Conservation (phyloP, 345 rosid genomes). For the Psidium guajava region DNA sequence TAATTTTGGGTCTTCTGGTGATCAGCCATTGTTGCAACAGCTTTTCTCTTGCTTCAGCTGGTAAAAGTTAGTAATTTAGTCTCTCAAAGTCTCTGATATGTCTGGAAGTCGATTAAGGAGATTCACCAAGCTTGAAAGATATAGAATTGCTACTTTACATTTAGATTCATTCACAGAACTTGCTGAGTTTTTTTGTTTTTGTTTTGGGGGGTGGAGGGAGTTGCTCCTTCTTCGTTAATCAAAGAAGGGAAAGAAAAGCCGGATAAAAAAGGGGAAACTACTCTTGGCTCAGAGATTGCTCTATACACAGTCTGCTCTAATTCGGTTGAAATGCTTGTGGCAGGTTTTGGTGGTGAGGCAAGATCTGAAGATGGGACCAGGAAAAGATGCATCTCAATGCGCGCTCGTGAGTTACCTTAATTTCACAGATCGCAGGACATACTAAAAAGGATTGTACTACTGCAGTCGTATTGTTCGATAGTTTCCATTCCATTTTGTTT, state of each 20-base stretch:
- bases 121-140: neutral
- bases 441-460: neutral
- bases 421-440: neutral
- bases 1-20: neutral
- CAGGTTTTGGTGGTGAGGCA: constrained; percentile 85
- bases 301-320: neutral
- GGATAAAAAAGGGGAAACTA: neutral
- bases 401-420: constrained; percentile 53
- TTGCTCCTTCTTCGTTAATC: neutral
- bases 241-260: neutral
- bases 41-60: neutral
- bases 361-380: constrained; percentile 82
- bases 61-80: neutral
- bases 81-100: neutral
- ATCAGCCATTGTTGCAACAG: neutral
- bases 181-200: neutral
- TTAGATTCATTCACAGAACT: neutral
- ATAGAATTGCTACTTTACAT: neutral
- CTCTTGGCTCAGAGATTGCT: neutral
- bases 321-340: neutral
- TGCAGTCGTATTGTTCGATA: neutral
- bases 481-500: neutral
- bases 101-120: neutral
- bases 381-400: constrained; percentile 80
- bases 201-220: neutral